phyloP scores from a whole-genome alignment of 2,329 filamentous ascomycete genomes.

The Fusarium oxysporum region DNA sequence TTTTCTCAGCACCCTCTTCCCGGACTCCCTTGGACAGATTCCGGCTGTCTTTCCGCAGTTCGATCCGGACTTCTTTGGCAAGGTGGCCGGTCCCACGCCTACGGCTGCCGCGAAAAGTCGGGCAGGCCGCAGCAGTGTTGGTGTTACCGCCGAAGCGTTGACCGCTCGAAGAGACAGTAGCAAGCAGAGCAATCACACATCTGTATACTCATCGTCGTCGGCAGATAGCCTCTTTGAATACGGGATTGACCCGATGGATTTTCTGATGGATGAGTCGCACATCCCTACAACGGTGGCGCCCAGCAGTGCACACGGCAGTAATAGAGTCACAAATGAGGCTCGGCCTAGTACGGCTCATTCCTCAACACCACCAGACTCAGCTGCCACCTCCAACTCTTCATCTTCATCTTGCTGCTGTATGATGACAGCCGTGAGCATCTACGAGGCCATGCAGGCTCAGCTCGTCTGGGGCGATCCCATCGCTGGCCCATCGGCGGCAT shows the following conservation, averaged over 20 bases:
- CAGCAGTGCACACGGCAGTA: accelerated
- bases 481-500: neutral
- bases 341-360: neutral
- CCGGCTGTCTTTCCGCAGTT: neutral
- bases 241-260: neutral
- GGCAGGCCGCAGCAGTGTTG: neutral
- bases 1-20: neutral
- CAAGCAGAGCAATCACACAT: neutral
- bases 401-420: neutral
- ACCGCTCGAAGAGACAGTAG: neutral
- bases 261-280: neutral
- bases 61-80: neutral
- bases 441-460: neutral
- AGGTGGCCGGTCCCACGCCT: neutral
- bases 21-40: neutral
- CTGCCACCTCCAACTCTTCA: neutral
- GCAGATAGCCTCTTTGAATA: neutral
- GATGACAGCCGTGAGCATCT: neutral
- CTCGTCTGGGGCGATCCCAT: neutral
- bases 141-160: neutral
- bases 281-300: neutral
- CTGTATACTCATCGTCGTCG: neutral
- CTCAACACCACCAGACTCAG: neutral
- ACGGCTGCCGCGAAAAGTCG: neutral
- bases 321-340: neutral